Evolutionary conservation across 768 basidiomycete genomes (phyloP).

Genomic region (Pisolithus tinctorius): DNA sequence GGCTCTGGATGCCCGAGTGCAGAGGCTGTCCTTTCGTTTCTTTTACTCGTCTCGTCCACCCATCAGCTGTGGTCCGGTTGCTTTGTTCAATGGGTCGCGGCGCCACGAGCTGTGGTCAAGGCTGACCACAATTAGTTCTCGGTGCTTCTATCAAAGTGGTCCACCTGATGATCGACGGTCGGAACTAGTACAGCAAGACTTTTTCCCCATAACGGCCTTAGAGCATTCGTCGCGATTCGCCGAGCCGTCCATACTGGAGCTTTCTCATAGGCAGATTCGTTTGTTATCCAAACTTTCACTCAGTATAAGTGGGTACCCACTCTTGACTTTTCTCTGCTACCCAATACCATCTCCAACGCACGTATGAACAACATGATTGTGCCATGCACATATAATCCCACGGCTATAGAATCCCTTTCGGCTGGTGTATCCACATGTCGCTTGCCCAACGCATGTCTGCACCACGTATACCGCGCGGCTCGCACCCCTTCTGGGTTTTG

Average conservation of each 20-base stretch:
- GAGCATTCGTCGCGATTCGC: not conserved
- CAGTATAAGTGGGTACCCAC: constrained; percentile 8
- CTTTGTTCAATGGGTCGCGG: constrained; percentile 17
- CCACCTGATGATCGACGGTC: constrained; percentile 1
- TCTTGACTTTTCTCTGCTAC: constrained; percentile 6
- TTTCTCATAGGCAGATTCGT: not conserved
- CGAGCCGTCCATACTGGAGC: constrained; percentile 6
- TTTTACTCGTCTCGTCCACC: not conserved
- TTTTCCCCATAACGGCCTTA: not conserved
- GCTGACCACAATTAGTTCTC: constrained; percentile 3
- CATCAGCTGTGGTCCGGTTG: not conserved
- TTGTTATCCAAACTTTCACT: not conserved
- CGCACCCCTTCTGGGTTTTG: not conserved
- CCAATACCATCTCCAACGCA: constrained; percentile 5
- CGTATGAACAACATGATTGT: constrained; percentile 4
- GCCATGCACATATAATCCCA: not conserved
- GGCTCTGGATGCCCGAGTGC: not conserved
- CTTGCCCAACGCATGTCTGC: constrained; percentile 5
- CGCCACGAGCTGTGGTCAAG: constrained; percentile 13
- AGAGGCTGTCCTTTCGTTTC: not conserved
- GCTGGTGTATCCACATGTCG: constrained; percentile 1
- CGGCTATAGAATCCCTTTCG: not conserved
- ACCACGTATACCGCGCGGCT: constrained; percentile 16
- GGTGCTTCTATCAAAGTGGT: constrained; percentile 6
- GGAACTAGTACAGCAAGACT: not conserved